Evolutionary conservation across 306 rosid species (phyloP), one percentile per base, ranked within the genome.

Genomic region (Begonia masoniana): DNA sequence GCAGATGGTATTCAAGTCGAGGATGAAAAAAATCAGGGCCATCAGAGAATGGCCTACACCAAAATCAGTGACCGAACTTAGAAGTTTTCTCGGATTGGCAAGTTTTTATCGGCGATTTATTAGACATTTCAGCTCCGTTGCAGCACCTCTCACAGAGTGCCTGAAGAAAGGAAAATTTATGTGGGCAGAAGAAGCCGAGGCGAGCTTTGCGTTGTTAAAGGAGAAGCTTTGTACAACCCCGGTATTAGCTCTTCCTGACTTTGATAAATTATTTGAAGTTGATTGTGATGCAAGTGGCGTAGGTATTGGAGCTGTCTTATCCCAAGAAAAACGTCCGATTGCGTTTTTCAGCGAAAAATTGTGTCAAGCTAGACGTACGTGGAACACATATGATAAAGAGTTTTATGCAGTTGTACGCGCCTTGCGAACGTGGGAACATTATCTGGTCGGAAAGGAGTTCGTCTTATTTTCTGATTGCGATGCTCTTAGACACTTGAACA

Each of bases 221-320:
- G 1, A 0, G 19, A 17, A 17, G 19, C 19, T 17, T 17, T 17
- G 36, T 19, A 6, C 56, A 3, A 2, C 35, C 1, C 41, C 10
- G n/a, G 14, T 52, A 10, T 5, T 17, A 52, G 14, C 56, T 12
- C 35, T 52, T 2, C 36, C 11, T 6, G 17, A 23, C 3, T 52
- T 52, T 17, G 56, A 52, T 12, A 10, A 52, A 21, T 3, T 50
- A n/a, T 50, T 50, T 50, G 53, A 50, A 10, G 53, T 50, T 50
- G 53, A 50, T 13, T 50, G 19, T 50, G 53, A 50, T 50, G 53
- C 53, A 13, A 16, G 6, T 12, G 19, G 4, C 10, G 19, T 12
- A 7, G 53, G 17, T 3, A 50, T 50, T 12, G 53, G 19, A 13
- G 53, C 53, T 50, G 19, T 50, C 16, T 16, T 50, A n/a, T 15